Conservation (phyloP, 768 basidiomycete species). For the Collybia mongolica region DNA sequence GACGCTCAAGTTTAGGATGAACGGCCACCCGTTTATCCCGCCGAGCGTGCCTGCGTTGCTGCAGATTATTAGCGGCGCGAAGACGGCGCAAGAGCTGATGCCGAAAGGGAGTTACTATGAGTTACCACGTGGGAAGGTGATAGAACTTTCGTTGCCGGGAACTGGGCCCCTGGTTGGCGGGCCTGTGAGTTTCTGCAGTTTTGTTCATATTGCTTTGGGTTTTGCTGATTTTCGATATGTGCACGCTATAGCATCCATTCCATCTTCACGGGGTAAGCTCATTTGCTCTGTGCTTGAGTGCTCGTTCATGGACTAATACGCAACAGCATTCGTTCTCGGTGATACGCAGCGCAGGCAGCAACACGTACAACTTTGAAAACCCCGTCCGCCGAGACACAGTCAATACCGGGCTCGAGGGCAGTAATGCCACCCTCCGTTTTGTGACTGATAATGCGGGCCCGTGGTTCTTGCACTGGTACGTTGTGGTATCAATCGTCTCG, state of each 20-base stretch:
- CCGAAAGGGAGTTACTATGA: slow-evolving; percentile 38
- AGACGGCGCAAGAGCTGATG: slow-evolving; percentile 35
- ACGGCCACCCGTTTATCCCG: slow-evolving; percentile 26
- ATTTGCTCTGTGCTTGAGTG: not conserved
- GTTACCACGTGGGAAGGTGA: slow-evolving; percentile 40
- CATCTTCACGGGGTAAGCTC: slow-evolving; percentile 29
- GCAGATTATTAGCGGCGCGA: slow-evolving; percentile 41
- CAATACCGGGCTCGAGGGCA: slow-evolving; percentile 23
- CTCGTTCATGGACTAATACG: not conserved
- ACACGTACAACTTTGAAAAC: slow-evolving; percentile 21
- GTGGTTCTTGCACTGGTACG: slow-evolving; percentile 28
- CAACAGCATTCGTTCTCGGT: slow-evolving; percentile 36
- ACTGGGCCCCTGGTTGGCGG: slow-evolving; percentile 4
- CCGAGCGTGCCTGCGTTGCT: slow-evolving; percentile 27
- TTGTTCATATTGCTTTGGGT: slow-evolving; percentile 15
- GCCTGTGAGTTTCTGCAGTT: slow-evolving; percentile 4
- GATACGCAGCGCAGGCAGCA: slow-evolving; percentile 28
- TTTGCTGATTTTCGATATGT: not conserved
- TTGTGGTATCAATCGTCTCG: not conserved
- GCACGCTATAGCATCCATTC: slow-evolving; percentile 25
- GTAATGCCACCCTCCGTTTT: slow-evolving; percentile 53
- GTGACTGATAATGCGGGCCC: slow-evolving; percentile 65
- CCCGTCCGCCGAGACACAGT: slow-evolving; percentile 33
- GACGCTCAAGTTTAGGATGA: slow-evolving; percentile 22
- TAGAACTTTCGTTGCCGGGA: slow-evolving; percentile 42